phyloP scores from a whole-genome alignment of 2,329 filamentous ascomycete genomes.

The Epichloe sylvatica region DNA sequence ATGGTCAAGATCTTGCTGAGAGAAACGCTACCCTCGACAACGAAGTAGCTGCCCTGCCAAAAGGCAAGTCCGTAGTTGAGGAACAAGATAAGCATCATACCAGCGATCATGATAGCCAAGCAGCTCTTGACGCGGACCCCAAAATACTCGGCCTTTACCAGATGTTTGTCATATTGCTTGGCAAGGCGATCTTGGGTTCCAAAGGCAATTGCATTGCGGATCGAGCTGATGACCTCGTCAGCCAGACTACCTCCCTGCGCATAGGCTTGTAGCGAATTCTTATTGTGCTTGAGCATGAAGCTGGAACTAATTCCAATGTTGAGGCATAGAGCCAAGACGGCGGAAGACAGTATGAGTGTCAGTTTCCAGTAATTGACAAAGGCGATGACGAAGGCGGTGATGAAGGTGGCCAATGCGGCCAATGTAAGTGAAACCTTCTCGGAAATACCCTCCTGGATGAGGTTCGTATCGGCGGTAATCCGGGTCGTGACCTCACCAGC shows the following conservation, averaged over 20 bases:
- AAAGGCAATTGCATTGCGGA: slow-evolving; percentile 85
- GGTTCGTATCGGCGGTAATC: slow-evolving; percentile 86
- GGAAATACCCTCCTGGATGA: slow-evolving; percentile 86
- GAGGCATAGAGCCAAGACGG: slow-evolving; percentile 64
- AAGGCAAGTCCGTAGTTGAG: slow-evolving; percentile 79
- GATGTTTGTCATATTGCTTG: slow-evolving; percentile 64
- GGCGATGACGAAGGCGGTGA: slow-evolving; percentile 79
- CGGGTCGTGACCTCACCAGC: slow-evolving; percentile 88
- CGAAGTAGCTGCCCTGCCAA: slow-evolving; percentile 70
- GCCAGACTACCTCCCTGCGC: slow-evolving; percentile 75
- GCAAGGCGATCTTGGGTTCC: slow-evolving; percentile 89
- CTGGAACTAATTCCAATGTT: slow-evolving; percentile 60
- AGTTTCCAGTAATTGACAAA: slow-evolving; percentile 90
- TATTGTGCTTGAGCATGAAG: slow-evolving; percentile 71
- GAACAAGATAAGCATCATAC: slow-evolving; percentile 73
- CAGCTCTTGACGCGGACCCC: slow-evolving; percentile 63
- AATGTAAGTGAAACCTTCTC: slow-evolving; percentile 75
- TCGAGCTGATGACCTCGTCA: slow-evolving; percentile 87
- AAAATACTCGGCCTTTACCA: slow-evolving; percentile 57
- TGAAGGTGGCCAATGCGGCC: slow-evolving; percentile 64
- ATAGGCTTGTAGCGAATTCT: slow-evolving; percentile 63
- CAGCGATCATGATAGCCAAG: slow-evolving; percentile 65
- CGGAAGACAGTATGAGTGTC: slow-evolving; percentile 72
- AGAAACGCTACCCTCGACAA: slow-evolving; percentile 50
- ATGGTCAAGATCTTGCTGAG: slow-evolving; percentile 69